These are phyloP conservation scores for Urtica urens DNA, from an alignment of 306 rosid genomes.

Conservation along the genomic window DNA sequence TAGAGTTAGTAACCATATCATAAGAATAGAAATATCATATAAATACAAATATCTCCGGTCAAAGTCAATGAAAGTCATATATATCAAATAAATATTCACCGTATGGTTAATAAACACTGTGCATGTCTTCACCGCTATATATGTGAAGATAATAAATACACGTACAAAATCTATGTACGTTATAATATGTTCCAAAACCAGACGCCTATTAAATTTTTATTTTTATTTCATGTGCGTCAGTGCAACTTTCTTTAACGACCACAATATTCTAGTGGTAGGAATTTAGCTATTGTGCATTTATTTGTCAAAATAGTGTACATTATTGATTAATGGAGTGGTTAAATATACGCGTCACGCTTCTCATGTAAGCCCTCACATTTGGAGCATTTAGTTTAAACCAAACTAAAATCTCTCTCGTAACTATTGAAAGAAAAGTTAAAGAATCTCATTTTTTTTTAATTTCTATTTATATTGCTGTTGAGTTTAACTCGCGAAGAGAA, in stretches of 20 bases:
- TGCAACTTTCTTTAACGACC: not conserved
- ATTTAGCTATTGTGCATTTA: too few relatives aligned
- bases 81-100: too few relatives aligned
- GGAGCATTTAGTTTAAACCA: not conserved
- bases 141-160: too few relatives aligned
- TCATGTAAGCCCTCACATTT: too few relatives aligned
- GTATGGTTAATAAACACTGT: too few relatives aligned
- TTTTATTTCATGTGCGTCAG: not conserved
- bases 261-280: constrained; percentile 1
- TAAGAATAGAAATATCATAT: too few relatives aligned
- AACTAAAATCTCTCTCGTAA: not conserved
- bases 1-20: too few relatives aligned
- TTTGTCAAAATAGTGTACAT: not conserved
- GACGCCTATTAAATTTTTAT: not conserved
- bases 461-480: not conserved
- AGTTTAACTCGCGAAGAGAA: too few relatives aligned
- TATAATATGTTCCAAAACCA: not conserved
- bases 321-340: not conserved
- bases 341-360: too few relatives aligned
- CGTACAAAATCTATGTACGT: not conserved
- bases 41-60: too few relatives aligned
- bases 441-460: not conserved
- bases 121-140: too few relatives aligned
- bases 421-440: not conserved
- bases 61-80: too few relatives aligned